phyloP scores from a whole-genome alignment of 441 rosid genomes.

The Adansonia gregorii region DNA sequence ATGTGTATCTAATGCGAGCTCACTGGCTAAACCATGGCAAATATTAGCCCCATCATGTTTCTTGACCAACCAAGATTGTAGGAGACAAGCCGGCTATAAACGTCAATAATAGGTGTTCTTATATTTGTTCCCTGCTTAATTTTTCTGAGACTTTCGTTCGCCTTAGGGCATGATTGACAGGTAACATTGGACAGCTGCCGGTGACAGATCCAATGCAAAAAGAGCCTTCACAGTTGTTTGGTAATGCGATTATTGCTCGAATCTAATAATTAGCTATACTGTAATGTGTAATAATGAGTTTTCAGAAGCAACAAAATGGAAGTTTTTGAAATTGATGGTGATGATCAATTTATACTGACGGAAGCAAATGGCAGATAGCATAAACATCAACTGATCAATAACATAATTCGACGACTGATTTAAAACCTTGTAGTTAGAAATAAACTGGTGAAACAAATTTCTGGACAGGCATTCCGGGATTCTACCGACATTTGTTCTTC shows the following conservation, averaged over 20 bases:
- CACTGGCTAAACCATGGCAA: neutral
- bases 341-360: too few relatives aligned
- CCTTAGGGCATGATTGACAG: constrained; percentile 36
- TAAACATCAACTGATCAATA: neutral
- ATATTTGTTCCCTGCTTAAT: neutral
- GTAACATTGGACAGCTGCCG: constrained; percentile 64
- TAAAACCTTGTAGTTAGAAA: neutral
- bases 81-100: neutral
- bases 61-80: neutral
- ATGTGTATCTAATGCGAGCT: neutral
- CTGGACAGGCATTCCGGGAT: neutral
- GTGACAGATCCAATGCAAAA: constrained; percentile 50
- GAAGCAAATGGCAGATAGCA: neutral
- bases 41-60: neutral
- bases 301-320: neutral
- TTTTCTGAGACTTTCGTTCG: neutral
- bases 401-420: neutral
- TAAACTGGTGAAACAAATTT: neutral
- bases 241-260: constrained; percentile 35
- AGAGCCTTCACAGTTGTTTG: constrained; percentile 51
- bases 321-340: neutral
- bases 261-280: neutral
- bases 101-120: constrained; percentile 1
- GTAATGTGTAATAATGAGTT: neutral
- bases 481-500: neutral